Conservation (phyloP, 2,329 filamentous ascomycete species). For the Neofusicoccum parvum region DNA sequence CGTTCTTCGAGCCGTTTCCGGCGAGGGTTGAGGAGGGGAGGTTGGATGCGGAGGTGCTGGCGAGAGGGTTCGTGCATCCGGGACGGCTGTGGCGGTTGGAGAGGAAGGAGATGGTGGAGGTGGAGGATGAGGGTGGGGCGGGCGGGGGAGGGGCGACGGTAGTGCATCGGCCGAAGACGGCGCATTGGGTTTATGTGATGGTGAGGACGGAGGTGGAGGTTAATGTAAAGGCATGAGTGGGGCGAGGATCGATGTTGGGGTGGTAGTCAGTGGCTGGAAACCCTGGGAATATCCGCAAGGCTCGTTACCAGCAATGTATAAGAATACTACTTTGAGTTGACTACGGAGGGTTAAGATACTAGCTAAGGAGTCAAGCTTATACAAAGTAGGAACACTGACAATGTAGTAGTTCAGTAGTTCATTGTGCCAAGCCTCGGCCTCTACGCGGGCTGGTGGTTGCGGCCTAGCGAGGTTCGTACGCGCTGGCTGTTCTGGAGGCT, state of each 20-base stretch:
- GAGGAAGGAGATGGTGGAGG: slow-evolving; percentile 36
- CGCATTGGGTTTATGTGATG: slow-evolving; percentile 44
- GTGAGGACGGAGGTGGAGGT: slow-evolving; percentile 35
- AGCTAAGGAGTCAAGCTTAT: no score
- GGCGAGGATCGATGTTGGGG: no score
- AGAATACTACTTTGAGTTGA: no score
- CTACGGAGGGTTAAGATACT: no score
- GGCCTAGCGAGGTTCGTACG: no score
- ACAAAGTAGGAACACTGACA: no score
- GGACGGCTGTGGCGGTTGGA: slow-evolving; percentile 40
- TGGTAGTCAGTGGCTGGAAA: background rate
- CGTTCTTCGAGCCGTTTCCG: slow-evolving; percentile 33
- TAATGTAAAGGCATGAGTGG: background rate
- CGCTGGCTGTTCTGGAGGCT: no score
- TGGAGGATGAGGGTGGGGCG: slow-evolving; percentile 26
- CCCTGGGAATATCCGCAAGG: background rate
- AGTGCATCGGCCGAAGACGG: slow-evolving; percentile 39
- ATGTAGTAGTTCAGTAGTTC: no score
- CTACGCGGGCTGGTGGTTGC: no score
- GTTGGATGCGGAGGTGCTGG: slow-evolving; percentile 26
- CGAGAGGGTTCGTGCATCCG: slow-evolving; percentile 41
- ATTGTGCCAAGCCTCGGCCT: no score
- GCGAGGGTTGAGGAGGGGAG: slow-evolving; percentile 20
- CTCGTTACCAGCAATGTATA: no score
- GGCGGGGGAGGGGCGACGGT: slow-evolving; percentile 20